A percentile compares a stretch with the other conserved stretches of the same genome.
These are phyloP conservation scores for Yamadazyma triangularis DNA, from an alignment of 1,139 yeast genomes.

Conservation along the genomic window DNA sequence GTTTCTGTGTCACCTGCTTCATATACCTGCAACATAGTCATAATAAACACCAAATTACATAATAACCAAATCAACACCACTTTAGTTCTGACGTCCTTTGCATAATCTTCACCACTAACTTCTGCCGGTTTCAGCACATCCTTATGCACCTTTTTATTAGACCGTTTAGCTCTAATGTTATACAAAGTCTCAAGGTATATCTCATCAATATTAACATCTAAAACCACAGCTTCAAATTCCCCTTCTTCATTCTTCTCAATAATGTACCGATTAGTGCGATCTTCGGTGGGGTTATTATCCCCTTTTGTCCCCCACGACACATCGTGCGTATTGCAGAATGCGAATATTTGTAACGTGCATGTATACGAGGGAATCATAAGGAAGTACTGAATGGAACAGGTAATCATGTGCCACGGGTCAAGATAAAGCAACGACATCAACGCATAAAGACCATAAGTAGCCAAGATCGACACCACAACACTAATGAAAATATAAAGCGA, in stretches of 20 bases:
- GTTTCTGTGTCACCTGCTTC: constrained; percentile 50
- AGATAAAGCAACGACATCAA: constrained; percentile 74
- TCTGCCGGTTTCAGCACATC: constrained; percentile 36
- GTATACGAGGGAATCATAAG: constrained; percentile 86
- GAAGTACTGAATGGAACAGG: constrained; percentile 83
- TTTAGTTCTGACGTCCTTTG: constrained; percentile 87
- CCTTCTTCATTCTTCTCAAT: constrained; percentile 46
- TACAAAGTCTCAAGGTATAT: constrained; percentile 75
- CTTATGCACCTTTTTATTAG: constrained; percentile 48
- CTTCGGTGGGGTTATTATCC: constrained; percentile 68
- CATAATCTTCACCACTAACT: constrained; percentile 78
- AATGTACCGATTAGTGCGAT: constrained; percentile 38
- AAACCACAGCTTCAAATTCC: constrained; percentile 86
- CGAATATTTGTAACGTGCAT: constrained; percentile 87
- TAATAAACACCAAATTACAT: constrained; percentile 69
- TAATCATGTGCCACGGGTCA: constrained; percentile 93
- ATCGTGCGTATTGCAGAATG: constrained; percentile 94
- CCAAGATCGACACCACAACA: constrained; percentile 75
- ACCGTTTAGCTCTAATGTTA: constrained; percentile 70
- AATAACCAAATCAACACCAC: constrained; percentile 93
- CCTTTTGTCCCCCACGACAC: constrained; percentile 98
- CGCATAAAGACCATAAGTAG: constrained; percentile 89
- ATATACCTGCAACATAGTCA: constrained; percentile 84
- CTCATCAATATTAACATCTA: constrained; percentile 86
- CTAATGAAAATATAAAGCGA: constrained; percentile 60